phyloP scores from a whole-genome alignment of 1,284 basidiomycete genomes.

The Sanghuangporus weigelae region DNA sequence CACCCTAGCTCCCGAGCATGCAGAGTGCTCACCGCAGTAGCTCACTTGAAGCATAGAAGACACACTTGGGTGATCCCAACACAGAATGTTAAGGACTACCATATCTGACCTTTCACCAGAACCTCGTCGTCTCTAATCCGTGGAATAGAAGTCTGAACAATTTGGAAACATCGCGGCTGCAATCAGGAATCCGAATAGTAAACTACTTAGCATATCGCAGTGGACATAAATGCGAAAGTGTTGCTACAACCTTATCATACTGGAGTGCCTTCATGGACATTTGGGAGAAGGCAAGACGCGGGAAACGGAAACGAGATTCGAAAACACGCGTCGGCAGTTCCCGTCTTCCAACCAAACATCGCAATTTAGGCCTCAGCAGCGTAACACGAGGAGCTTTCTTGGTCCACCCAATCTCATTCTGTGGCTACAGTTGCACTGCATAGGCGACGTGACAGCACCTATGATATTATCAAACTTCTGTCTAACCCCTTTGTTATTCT shows the following conservation, averaged over 20 bases:
- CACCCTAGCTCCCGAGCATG: neutral
- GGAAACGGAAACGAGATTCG: neutral
- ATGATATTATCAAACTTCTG: too few species aligned
- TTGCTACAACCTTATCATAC: constrained; percentile 10
- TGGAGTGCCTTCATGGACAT: constrained; percentile 9
- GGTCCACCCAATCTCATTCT: too few species aligned
- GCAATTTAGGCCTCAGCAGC: too few species aligned
- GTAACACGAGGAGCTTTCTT: too few species aligned
- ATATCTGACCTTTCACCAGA: constrained; percentile 42
- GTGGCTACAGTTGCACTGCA: too few species aligned
- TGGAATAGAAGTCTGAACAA: constrained; percentile 38
- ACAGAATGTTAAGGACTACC: neutral
- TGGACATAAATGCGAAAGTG: neutral
- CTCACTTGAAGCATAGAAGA: constrained; percentile 1
- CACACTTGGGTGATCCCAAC: neutral
- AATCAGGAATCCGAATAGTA: neutral
- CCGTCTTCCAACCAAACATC: too few species aligned
- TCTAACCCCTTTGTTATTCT: too few species aligned
- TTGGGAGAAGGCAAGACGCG: neutral
- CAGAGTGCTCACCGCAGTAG: constrained; percentile 3
- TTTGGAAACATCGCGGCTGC: constrained; percentile 31
- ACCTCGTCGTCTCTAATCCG: constrained; percentile 45
- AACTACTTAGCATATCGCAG: neutral
- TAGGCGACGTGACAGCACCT: too few species aligned
- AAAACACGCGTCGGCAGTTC: too few species aligned